Percentiles rank a stretch among this genome's conserved stretches.
Evolutionary conservation across 164 flowering plant species (phyloP).

Genomic region (Stephania japonica): DNA sequence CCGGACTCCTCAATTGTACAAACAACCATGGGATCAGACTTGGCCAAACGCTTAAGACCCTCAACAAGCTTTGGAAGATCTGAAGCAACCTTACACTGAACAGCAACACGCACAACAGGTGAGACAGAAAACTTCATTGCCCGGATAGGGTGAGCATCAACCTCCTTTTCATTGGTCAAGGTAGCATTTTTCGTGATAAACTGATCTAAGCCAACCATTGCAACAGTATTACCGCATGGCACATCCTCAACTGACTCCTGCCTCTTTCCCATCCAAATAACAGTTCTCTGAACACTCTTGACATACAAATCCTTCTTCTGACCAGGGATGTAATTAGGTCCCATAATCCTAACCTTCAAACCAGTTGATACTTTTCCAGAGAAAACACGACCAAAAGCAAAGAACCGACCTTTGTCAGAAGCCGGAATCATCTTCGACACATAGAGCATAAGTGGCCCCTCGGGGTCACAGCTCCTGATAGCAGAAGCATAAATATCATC

Average conservation of each 20-base stretch:
- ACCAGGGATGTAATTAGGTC: constrained; percentile 31
- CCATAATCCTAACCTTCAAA: constrained; percentile 33
- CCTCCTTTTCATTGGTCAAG: constrained; percentile 32
- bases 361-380: constrained; percentile 30
- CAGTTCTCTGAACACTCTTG: constrained; percentile 32
- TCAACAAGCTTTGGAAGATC: constrained; percentile 40
- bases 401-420: constrained; percentile 32
- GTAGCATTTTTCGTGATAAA: constrained; percentile 38
- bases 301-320: constrained; percentile 31
- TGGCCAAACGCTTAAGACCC: constrained; percentile 36
- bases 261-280: constrained; percentile 38
- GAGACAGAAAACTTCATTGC: constrained; percentile 40
- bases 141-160: constrained; percentile 34
- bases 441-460: constrained; percentile 32
- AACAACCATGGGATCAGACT: constrained; percentile 36
- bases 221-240: constrained; percentile 34
- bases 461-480: constrained; percentile 31
- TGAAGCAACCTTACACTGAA: constrained; percentile 36
- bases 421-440: constrained; percentile 37
- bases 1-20: constrained; percentile 34
- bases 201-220: constrained; percentile 31
- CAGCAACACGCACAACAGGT: constrained; percentile 34
- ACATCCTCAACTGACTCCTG: constrained; percentile 37
- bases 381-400: constrained; percentile 37
- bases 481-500: constrained; percentile 31